Evolutionary conservation across 371 early-diverging fungal genomes (phyloP), one percentile per base, ranked within the genome.

Genomic region (Scutellospora calospora): DNA sequence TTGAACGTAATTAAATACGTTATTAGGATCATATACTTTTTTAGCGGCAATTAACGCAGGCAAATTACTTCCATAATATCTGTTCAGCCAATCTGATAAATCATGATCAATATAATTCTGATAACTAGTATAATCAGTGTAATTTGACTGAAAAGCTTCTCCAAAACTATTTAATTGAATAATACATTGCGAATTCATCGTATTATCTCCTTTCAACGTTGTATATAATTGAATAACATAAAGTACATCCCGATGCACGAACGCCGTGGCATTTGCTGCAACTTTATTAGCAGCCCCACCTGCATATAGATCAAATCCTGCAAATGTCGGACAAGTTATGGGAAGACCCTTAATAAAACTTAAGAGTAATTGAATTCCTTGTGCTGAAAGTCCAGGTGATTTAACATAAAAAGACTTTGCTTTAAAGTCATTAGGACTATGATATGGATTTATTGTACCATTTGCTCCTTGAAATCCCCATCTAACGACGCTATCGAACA

Each of bases 61-160:
- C 16, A 25, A 69, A 69, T 69, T 69, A 8, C 14, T 8, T 14
- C 69, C 69, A 69, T 69, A 69, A 69, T 69, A 69, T 45, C 22
- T 49, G 25, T 5, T 35, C 25, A 14, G 69, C 69, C 69, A 69
- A 69, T 69, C 25, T n/a, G 3, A 0, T 25, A 69, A 69, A 45
- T 69, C 69, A 11, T 35, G 18, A 69, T 69, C 69, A 38, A 69
- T 69, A 69, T 69, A 69, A 69, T 69, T 69, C 14, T 38, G 33
- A 41, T 69, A 69, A 45, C 49, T 69, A 14, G 0, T 25, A 45
- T 22, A 35, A 69, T 16, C 12, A n/a, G 69, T 69, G 20, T 29
- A 65, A 16, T 65, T 16, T n/a, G 11, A 5, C 25, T 65, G 66
- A 4, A 65, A 65, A 9, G 8, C 14, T 0, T 9, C 4, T 16